phyloP scores from a whole-genome alignment of 2,329 filamentous ascomycete species.

The Cytospora leucostoma region DNA sequence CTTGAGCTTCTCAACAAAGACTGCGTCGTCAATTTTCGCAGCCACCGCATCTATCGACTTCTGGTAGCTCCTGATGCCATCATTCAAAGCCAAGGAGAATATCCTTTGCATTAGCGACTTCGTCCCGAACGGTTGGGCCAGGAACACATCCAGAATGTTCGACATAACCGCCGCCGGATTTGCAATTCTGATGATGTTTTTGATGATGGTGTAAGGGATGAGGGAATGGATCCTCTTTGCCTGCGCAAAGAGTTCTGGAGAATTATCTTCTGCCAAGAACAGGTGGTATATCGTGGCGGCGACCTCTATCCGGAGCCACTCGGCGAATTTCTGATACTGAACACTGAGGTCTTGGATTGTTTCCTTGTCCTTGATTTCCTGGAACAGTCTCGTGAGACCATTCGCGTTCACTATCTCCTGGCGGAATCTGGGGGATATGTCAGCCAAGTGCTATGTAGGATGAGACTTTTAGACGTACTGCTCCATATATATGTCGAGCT shows the following conservation, averaged over 20 bases:
- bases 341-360: slow-evolving; percentile 86
- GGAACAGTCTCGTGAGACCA: slow-evolving; percentile 87
- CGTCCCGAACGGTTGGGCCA: slow-evolving; percentile 90
- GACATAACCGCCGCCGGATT: slow-evolving; percentile 98
- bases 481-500: slow-evolving; percentile 98
- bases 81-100: slow-evolving; percentile 86
- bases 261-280: slow-evolving; percentile 97
- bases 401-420: slow-evolving; percentile 70
- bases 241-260: slow-evolving; percentile 92
- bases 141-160: slow-evolving; percentile 89
- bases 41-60: slow-evolving; percentile 79
- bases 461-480: slow-evolving; percentile 55
- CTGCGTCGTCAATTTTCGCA: slow-evolving; percentile 76
- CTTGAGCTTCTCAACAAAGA: slow-evolving; percentile 79
- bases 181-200: slow-evolving; percentile 94
- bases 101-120: slow-evolving; percentile 91
- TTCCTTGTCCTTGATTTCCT: slow-evolving; percentile 88
- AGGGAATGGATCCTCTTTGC: slow-evolving; percentile 92
- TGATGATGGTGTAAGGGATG: slow-evolving; percentile 88
- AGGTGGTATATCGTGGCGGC: slow-evolving; percentile 96
- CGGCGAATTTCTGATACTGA: slow-evolving; percentile 96
- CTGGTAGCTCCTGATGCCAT: slow-evolving; percentile 85
- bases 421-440: slow-evolving; percentile 52
- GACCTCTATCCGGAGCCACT: slow-evolving; percentile 96
- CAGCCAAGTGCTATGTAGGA: slow-evolving; percentile 23